Evolutionary conservation across 306 rosid species (phyloP).

Genomic region (Acacia acuminata): DNA sequence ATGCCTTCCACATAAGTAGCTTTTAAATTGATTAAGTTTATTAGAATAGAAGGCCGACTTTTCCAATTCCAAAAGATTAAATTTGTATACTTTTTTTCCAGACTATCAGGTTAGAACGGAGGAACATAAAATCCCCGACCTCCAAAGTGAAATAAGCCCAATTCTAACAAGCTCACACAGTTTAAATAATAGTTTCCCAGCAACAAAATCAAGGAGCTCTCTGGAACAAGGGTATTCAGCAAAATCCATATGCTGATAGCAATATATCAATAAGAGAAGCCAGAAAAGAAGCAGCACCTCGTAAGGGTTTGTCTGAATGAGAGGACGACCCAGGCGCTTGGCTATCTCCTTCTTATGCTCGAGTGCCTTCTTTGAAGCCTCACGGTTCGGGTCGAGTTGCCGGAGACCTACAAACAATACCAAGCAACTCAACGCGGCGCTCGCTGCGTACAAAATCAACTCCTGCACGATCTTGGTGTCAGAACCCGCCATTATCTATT

Average conservation of each 20-base stretch:
- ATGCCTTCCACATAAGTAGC: neutral
- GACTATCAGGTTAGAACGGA: neutral
- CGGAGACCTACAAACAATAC: conserved; percentile 76
- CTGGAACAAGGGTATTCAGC: neutral
- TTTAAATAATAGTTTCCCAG: neutral
- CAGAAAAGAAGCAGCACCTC: conserved; percentile 50
- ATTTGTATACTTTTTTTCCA: neutral
- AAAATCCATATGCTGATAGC: neutral
- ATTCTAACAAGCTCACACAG: neutral
- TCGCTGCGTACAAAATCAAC: conserved; percentile 79
- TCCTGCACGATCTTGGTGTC: conserved; percentile 77
- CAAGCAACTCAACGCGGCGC: conserved; percentile 88
- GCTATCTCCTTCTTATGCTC: conserved; percentile 91
- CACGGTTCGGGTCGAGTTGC: conserved; percentile 91
- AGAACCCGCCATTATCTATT: conserved; percentile 51
- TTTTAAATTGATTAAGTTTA: neutral
- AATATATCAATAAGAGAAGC: neutral
- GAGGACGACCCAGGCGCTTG: conserved; percentile 96
- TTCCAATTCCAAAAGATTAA: neutral
- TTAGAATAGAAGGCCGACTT: neutral
- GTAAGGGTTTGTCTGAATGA: conserved; percentile 80
- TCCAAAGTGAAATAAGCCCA: neutral
- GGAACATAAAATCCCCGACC: neutral
- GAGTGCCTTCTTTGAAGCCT: conserved; percentile 81
- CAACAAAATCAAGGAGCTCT: neutral